Evolutionary conservation across 2,329 filamentous ascomycete species (phyloP), one percentile per base, ranked within the genome.

Genomic region (Colletotrichum liriopes): DNA sequence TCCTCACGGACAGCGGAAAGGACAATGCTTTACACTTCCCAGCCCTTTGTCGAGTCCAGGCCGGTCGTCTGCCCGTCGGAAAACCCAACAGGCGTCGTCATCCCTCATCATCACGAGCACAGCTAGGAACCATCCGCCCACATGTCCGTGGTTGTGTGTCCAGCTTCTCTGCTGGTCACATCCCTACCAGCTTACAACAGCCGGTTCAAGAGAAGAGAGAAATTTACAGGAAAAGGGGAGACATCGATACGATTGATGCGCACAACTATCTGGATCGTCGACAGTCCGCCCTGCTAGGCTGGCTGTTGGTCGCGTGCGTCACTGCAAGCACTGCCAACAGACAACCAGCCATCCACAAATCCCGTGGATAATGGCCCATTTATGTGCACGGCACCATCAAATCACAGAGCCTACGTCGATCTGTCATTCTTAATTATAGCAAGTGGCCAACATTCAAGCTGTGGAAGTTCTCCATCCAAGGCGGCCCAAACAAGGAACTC

Each of bases 61-160:
- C 49, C 63, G 23, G 32, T 51, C 64, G 47, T 58, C 55, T 20
- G 37, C 49, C 32, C 18, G 26, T 23, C 20, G 37, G 20, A 67
- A 60, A 37, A 35, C 32, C 43, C 56, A 52, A 39, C 7, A 61
- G 47, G 67, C 49, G 63, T 71, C 68, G 68, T 71, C 68, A 67
- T 71, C 63, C 63, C 55, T 41, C 64, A 62, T 67, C 64, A 62
- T 54, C 63, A n/a, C 35, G 39, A 23, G 63, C 55, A 67, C 45
- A 55, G 41, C 66, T 16, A 54, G 26, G 45, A 60, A 35, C 20
- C 32, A 51, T 23, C 29, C 29, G 1, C 29, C 29, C 4, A 32
- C 29, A 32, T 32, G 3, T 32, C 29, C 29, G 29, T 3, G 29
- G 29, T 32, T 32, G 29, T 32, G 29, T 32, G 29, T 32, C 29